These are phyloP conservation scores for Lactarius hatsudake DNA, from an alignment of 768 basidiomycete species.

Conservation along the genomic window DNA sequence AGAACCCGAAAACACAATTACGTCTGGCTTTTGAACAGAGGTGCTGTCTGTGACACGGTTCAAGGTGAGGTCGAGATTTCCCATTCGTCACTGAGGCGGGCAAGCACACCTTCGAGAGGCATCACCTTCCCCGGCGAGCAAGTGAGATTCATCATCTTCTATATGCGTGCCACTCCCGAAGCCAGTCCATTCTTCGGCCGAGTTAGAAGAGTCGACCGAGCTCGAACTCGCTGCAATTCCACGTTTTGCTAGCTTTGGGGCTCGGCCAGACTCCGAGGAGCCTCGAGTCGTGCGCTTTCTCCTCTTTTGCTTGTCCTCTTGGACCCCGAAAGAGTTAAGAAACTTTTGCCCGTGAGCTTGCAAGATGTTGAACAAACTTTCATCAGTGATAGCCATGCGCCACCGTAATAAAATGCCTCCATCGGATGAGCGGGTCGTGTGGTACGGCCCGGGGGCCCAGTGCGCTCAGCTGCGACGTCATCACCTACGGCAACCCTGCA, in stretches of 20 bases:
- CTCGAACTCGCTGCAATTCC: conserved; percentile 7
- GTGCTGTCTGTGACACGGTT: conserved; percentile 45
- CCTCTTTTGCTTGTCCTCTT: conserved; percentile 30
- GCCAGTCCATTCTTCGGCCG: conserved; percentile 45
- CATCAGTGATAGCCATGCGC: conserved; percentile 29
- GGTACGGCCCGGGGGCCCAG: too few species aligned
- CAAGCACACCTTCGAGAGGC: conserved; percentile 16
- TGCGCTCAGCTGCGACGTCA: not conserved
- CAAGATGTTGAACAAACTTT: conserved; percentile 39
- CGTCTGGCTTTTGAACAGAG: conserved; percentile 37
- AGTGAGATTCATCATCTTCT: conserved; percentile 20
- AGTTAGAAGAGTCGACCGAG: conserved; percentile 3
- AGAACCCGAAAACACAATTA: conserved; percentile 56
- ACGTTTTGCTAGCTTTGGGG: conserved; percentile 5
- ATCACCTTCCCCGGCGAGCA: conserved; percentile 2
- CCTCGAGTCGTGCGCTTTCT: conserved; percentile 2
- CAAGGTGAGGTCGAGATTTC: conserved; percentile 6
- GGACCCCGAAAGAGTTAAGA: conserved; percentile 40
- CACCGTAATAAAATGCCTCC: not conserved
- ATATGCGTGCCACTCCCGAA: conserved; percentile 27
- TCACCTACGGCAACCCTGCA: not conserved
- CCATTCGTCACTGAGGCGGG: not conserved
- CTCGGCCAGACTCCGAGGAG: not conserved
- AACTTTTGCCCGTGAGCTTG: conserved; percentile 49
- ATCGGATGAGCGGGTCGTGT: too few species aligned